These are phyloP conservation scores for Coniosporium tulheliwenetii DNA, from an alignment of 2,329 filamentous ascomycete genomes.

Conservation along the genomic window DNA sequence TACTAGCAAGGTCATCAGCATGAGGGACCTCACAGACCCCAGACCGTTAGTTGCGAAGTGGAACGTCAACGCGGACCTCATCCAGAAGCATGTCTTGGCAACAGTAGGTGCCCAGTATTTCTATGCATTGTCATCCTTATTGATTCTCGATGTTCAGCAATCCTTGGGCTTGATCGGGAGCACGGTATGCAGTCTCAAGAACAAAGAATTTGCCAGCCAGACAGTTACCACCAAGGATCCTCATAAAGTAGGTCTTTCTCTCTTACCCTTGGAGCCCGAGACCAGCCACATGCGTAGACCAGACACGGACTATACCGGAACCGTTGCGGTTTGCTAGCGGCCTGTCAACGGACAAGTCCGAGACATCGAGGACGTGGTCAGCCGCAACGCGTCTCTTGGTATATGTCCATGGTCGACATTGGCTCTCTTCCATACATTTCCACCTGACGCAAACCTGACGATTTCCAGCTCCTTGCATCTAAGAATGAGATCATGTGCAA, in stretches of 20 bases:
- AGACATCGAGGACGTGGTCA: too few relatives aligned
- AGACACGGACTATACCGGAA: too few relatives aligned
- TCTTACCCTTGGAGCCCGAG: too few relatives aligned
- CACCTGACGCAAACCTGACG: background rate
- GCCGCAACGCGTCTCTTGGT: too few relatives aligned
- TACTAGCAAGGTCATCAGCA: slow-evolving; percentile 50
- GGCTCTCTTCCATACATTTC: background rate
- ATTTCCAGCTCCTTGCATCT: slow-evolving; percentile 1
- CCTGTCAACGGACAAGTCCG: too few relatives aligned
- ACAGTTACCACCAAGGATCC: slow-evolving; percentile 45
- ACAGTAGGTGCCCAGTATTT: background rate
- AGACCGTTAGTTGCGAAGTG: slow-evolving; percentile 45
- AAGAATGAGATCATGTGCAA: slow-evolving; percentile 51
- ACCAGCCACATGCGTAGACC: too few relatives aligned
- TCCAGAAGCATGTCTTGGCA: slow-evolving; percentile 38
- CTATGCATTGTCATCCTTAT: background rate
- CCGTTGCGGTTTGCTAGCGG: too few relatives aligned
- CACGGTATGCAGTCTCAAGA: slow-evolving; percentile 44
- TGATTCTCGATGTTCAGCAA: slow-evolving; percentile 4
- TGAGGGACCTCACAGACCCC: slow-evolving; percentile 35
- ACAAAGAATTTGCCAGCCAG: slow-evolving; percentile 52
- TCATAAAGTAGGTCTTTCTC: slow-evolving; percentile 11
- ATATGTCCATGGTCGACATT: background rate
- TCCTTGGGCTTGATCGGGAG: slow-evolving; percentile 6
- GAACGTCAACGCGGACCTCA: slow-evolving; percentile 51